phyloP scores from a whole-genome alignment of 108 stramenopile species.

The Bacterosira constricta region DNA sequence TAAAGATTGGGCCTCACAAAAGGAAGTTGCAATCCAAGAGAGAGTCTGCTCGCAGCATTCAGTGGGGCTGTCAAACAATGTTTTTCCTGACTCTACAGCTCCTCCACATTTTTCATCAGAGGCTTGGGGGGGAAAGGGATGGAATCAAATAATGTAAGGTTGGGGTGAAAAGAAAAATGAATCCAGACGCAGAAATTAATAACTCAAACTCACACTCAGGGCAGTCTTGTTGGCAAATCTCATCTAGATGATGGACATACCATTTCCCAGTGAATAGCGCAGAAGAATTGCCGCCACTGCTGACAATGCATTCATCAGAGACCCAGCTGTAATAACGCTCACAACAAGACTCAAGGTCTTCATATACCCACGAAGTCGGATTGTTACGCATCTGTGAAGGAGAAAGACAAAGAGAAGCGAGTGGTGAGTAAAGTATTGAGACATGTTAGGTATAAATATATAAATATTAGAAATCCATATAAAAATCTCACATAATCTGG shows the following conservation, averaged over 20 bases:
- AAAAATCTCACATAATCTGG: constrained; percentile 18
- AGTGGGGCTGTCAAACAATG: background rate
- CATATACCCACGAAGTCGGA: constrained; percentile 15
- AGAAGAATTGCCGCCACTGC: constrained; percentile 1
- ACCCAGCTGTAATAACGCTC: constrained; percentile 3
- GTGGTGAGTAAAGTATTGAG: too few relatives aligned
- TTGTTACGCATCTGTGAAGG: too few relatives aligned
- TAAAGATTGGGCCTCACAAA: background rate
- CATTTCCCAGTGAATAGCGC: background rate
- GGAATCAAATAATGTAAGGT: too few relatives aligned
- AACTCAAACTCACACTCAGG: too few relatives aligned
- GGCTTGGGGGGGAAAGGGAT: too few relatives aligned
- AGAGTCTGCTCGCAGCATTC: constrained; percentile 10
- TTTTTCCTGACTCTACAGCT: constrained; percentile 9
- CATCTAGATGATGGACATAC: constrained; percentile 3
- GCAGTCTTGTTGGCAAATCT: constrained; percentile 15
- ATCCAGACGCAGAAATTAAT: too few relatives aligned
- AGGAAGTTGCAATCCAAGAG: background rate
- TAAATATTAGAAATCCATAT: too few relatives aligned
- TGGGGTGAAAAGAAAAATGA: too few relatives aligned
- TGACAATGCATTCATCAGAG: background rate
- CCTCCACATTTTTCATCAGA: constrained; percentile 21
- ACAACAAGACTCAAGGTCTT: constrained; percentile 1
- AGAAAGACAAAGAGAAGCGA: too few relatives aligned
- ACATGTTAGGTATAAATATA: too few relatives aligned